phyloP scores from a whole-genome alignment of 176 grass and related monocot species.

The Rhynchospora pubera region DNA sequence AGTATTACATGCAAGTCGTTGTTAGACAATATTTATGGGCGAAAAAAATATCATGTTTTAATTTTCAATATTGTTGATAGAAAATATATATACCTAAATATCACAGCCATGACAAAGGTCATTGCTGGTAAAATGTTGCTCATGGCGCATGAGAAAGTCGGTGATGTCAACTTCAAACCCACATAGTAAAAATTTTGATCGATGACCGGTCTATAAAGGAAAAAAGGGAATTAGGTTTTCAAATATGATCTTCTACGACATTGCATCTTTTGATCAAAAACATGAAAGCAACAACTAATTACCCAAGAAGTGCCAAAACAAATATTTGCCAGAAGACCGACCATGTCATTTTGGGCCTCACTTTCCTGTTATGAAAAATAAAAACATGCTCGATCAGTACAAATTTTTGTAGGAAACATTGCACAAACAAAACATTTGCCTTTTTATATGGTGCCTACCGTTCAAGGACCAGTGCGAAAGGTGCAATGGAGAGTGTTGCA shows the following conservation, averaged over 20 bases:
- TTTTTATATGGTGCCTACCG: constrained; percentile 27
- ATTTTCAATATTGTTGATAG: not conserved
- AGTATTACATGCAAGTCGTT: not conserved
- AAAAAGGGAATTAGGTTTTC: constrained; percentile 7
- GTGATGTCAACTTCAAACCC: constrained; percentile 76
- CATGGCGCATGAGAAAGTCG: constrained; percentile 95
- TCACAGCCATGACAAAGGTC: constrained; percentile 92
- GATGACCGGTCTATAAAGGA: constrained; percentile 62
- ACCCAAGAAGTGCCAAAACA: constrained; percentile 81
- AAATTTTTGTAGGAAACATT: constrained; percentile 1
- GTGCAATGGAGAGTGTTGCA: constrained; percentile 83
- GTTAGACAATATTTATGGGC: not conserved
- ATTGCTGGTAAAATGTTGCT: constrained; percentile 96
- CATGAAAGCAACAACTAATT: not conserved
- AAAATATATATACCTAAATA: constrained; percentile 52
- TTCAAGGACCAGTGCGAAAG: constrained; percentile 80
- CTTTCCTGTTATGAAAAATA: constrained; percentile 42
- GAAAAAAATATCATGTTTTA: not conserved
- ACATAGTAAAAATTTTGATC: constrained; percentile 94
- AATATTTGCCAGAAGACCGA: constrained; percentile 80
- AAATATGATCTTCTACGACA: constrained; percentile 11
- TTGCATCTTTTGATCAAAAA: constrained; percentile 1
- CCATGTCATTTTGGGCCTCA: constrained; percentile 84
- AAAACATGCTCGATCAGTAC: not conserved
- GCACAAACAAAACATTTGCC: not conserved